A percentile compares a stretch with the other conserved stretches of the same genome.
phyloP scores from a whole-genome alignment of 495 filamentous ascomycete species.

The Pyronema domesticum region DNA sequence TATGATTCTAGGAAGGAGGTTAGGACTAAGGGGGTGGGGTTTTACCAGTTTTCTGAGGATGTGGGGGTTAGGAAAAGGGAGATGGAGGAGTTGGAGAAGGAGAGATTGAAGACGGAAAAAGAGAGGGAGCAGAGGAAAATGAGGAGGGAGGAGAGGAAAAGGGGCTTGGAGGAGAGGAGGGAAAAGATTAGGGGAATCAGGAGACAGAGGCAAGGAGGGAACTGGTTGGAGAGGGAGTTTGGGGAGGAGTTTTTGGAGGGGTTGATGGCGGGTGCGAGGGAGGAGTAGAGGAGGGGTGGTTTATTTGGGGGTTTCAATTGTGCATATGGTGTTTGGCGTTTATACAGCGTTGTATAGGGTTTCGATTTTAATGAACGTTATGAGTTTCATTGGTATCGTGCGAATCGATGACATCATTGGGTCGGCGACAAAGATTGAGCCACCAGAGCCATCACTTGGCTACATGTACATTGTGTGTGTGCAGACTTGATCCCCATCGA shows the following conservation, averaged over 20 bases:
- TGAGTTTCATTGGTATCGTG: too few relatives aligned
- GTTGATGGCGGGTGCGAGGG: conserved; percentile 15
- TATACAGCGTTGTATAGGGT: too few relatives aligned
- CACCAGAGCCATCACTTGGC: too few relatives aligned
- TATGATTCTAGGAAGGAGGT: conserved; percentile 74
- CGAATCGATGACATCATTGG: too few relatives aligned
- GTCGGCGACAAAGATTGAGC: too few relatives aligned
- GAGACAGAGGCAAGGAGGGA: conserved; percentile 39
- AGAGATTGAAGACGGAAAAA: conserved; percentile 50
- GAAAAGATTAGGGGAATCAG: conserved; percentile 34
- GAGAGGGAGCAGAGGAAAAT: conserved; percentile 35
- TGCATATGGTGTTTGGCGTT: too few relatives aligned
- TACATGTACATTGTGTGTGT: too few relatives aligned
- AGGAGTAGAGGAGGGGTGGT: background rate
- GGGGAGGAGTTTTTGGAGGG: conserved; percentile 31
- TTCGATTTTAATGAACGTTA: too few relatives aligned
- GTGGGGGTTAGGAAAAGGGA: conserved; percentile 44
- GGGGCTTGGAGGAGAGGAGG: conserved; percentile 37
- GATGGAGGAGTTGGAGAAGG: conserved; percentile 53
- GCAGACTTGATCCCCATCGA: too few relatives aligned
- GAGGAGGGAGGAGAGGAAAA: conserved; percentile 34
- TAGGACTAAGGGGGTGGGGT: conserved; percentile 72
- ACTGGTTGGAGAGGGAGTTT: conserved; percentile 54
- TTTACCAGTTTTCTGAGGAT: conserved; percentile 68
- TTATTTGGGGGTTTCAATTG: too few relatives aligned